phyloP scores from a whole-genome alignment of 352 stramenopile species.

The Phytopythium sindhum region DNA sequence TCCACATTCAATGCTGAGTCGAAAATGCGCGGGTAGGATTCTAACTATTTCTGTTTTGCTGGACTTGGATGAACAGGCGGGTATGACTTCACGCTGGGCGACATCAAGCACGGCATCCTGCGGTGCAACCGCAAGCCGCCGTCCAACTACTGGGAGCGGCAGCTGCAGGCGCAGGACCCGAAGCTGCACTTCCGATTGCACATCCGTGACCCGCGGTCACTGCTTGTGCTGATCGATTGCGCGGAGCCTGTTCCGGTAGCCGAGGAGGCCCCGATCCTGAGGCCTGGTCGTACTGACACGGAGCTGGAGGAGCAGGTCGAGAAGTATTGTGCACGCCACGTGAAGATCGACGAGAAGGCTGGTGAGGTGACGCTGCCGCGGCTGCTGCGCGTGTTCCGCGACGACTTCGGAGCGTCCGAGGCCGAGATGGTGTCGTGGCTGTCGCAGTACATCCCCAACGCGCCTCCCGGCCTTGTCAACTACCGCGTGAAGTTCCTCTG shows the following conservation, averaged over 20 bases:
- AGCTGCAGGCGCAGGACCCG: conserved; percentile 76
- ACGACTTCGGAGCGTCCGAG: conserved; percentile 85
- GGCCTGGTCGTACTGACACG: conserved; percentile 80
- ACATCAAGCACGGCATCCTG: conserved; percentile 87
- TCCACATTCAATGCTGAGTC: neutral
- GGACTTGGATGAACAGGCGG: conserved; percentile 31
- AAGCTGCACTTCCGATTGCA: conserved; percentile 84
- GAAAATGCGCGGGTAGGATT: neutral
- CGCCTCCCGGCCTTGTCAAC: conserved; percentile 64
- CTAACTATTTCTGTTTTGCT: neutral
- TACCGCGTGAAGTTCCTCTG: conserved; percentile 73
- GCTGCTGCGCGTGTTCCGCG: conserved; percentile 78
- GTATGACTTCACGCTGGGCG: conserved; percentile 73
- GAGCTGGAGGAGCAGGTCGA: conserved; percentile 80
- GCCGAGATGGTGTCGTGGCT: conserved; percentile 85
- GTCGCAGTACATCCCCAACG: conserved; percentile 79
- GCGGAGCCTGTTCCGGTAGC: conserved; percentile 54
- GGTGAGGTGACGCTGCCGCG: conserved; percentile 67
- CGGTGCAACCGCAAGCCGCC: conserved; percentile 86
- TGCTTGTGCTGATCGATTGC: conserved; percentile 81
- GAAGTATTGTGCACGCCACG: conserved; percentile 64
- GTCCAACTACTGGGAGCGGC: conserved; percentile 84
- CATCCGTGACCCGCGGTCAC: conserved; percentile 79
- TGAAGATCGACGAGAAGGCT: conserved; percentile 52
- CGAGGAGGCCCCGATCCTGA: conserved; percentile 71